These are phyloP conservation scores for Chloromonas sp. DNA, from an alignment of 163 green algal genomes.

Conservation along the genomic window DNA sequence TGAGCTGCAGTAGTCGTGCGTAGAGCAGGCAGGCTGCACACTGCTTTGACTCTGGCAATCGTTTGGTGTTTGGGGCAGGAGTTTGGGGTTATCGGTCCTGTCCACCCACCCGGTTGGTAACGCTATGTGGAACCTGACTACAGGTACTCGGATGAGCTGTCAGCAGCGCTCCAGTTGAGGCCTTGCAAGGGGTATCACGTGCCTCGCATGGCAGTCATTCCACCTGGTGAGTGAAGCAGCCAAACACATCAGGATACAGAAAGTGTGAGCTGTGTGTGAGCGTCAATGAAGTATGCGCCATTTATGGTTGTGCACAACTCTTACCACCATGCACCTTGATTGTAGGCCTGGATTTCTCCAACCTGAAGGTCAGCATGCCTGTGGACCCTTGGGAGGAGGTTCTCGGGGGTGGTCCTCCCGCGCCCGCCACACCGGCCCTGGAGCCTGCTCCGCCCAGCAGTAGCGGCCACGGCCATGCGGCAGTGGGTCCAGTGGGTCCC, in stretches of 20 bases:
- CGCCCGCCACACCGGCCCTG: background rate
- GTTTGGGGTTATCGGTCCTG: background rate
- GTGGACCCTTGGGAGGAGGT: slow-evolving; percentile 54
- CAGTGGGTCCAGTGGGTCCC: no score
- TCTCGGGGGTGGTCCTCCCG: background rate
- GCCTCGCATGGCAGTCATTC: slow-evolving; percentile 86
- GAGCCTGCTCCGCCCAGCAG: background rate
- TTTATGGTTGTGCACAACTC: no score
- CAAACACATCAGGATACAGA: no score
- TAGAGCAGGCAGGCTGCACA: background rate
- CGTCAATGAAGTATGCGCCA: no score
- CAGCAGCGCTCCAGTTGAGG: slow-evolving; percentile 34
- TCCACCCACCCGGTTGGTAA: no score
- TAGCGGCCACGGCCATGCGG: background rate
- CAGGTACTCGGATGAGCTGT: slow-evolving; percentile 23
- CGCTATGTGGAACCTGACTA: background rate
- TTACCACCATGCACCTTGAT: no score
- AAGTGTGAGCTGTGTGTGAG: background rate
- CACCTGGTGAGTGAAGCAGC: slow-evolving; percentile 34
- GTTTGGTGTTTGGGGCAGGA: no score
- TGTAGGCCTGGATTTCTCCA: slow-evolving; percentile 85
- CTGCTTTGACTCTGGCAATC: background rate
- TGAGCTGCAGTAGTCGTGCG: no score
- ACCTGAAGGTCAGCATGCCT: slow-evolving; percentile 72
- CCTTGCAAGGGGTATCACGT: slow-evolving; percentile 69